These are phyloP conservation scores for Leccinum fuscescens DNA, from an alignment of 1,284 basidiomycete species.

Conservation along the genomic window DNA sequence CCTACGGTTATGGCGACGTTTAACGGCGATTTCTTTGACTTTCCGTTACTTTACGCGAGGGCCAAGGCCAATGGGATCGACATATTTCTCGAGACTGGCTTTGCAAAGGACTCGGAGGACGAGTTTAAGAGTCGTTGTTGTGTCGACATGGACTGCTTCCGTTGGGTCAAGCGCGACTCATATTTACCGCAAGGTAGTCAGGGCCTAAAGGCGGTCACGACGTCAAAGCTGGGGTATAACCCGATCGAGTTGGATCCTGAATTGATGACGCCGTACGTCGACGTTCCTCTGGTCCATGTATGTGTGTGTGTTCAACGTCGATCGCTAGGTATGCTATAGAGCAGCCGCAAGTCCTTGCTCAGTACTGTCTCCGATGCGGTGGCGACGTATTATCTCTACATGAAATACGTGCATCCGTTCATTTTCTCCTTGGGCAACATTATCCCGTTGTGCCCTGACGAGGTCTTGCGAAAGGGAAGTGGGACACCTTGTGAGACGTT, in stretches of 20 bases:
- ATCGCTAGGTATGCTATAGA: slow-evolving; percentile 85
- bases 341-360: slow-evolving; percentile 91
- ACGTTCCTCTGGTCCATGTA: background rate
- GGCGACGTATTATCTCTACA: slow-evolving; percentile 98
- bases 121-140: slow-evolving; percentile 96
- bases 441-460: slow-evolving; percentile 96
- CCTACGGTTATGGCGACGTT: slow-evolving; percentile 98
- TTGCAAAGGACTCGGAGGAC: slow-evolving; percentile 87
- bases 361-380: slow-evolving; percentile 99
- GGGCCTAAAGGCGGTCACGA: slow-evolving; percentile 97
- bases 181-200: slow-evolving; percentile 98
- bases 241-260: slow-evolving; percentile 98
- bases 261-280: slow-evolving; percentile 93
- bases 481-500: slow-evolving; percentile 98
- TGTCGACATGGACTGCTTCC: slow-evolving; percentile 98
- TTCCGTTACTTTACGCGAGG: slow-evolving; percentile 93
- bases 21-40: slow-evolving; percentile 99
- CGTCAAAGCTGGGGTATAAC: slow-evolving; percentile 94
- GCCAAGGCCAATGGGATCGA: slow-evolving; percentile 90
- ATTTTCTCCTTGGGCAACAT: slow-evolving; percentile 99
- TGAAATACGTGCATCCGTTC: slow-evolving; percentile 99
- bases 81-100: slow-evolving; percentile 96
- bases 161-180: slow-evolving; percentile 99
- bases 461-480: slow-evolving; percentile 93
- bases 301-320: slow-evolving; percentile 1